phyloP scores from a whole-genome alignment of 2,329 filamentous ascomycete species.

The Curvularia spicifera region DNA sequence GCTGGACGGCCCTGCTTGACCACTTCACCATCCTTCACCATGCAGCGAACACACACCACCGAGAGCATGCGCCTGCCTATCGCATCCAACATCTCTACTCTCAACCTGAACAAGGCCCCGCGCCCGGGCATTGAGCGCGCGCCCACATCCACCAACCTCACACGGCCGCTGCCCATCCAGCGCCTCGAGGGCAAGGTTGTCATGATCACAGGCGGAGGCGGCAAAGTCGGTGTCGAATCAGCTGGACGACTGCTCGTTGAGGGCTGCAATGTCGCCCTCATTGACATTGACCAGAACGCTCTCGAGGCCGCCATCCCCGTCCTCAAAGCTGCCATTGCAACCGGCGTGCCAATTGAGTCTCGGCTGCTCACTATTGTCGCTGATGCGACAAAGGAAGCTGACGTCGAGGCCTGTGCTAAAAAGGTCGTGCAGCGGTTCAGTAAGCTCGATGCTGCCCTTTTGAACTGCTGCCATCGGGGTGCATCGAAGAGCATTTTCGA shows the following conservation, averaged over 20 bases:
- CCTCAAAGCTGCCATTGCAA: constrained; percentile 33
- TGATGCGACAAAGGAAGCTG: constrained; percentile 45
- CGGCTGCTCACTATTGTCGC: constrained; percentile 43
- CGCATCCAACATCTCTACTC: constrained; percentile 28
- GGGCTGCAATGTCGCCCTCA: constrained; percentile 47
- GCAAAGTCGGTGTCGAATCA: constrained; percentile 46
- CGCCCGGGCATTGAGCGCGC: constrained; percentile 36
- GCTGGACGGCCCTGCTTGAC: constrained; percentile 17
- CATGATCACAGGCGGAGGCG: constrained; percentile 44
- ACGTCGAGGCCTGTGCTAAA: constrained; percentile 35
- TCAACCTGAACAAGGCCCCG: constrained; percentile 33
- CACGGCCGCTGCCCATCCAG: constrained; percentile 38
- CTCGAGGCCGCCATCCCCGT: constrained; percentile 37
- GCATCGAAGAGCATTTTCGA: constrained; percentile 46
- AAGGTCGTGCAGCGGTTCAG: constrained; percentile 38
- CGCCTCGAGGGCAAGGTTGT: constrained; percentile 42
- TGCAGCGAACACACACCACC: constrained; percentile 12
- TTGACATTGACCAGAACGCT: constrained; percentile 43
- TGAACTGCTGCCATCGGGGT: constrained; percentile 39
- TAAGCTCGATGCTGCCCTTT: constrained; percentile 36
- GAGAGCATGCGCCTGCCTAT: constrained; percentile 20
- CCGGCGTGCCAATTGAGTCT: constrained; percentile 33
- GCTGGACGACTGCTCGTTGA: constrained; percentile 46
- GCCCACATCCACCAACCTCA: constrained; percentile 37
- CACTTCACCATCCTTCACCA: constrained; percentile 6